These are phyloP conservation scores for Gamarada debralockiae DNA, from an alignment of 495 filamentous ascomycete genomes.

Conservation along the genomic window DNA sequence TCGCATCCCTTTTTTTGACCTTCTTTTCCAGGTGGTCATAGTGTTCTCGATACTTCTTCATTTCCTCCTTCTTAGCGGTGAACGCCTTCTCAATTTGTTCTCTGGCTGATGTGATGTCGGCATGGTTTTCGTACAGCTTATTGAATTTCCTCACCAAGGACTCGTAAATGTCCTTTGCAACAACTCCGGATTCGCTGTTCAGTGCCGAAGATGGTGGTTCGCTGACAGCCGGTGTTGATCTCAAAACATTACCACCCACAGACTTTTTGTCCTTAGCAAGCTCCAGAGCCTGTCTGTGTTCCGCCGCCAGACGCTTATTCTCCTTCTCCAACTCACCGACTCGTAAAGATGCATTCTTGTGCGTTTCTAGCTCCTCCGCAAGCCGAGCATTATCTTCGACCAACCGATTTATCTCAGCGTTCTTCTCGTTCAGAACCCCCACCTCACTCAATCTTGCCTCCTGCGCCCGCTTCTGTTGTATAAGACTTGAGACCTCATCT, in stretches of 20 bases:
- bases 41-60: slow-evolving; percentile 26
- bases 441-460: background rate
- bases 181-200: background rate
- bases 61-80: slow-evolving; percentile 1
- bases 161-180: slow-evolving; percentile 8
- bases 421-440: background rate
- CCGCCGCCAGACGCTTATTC: slow-evolving; percentile 9
- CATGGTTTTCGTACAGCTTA: slow-evolving; percentile 7
- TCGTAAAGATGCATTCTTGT: background rate
- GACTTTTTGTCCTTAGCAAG: slow-evolving; percentile 2
- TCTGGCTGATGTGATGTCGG: background rate
- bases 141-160: slow-evolving; percentile 19
- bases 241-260: background rate
- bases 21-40: slow-evolving; percentile 24
- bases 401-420: background rate
- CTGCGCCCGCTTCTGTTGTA: background rate
- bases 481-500: background rate
- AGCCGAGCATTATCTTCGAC: slow-evolving; percentile 15
- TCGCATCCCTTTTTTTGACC: slow-evolving; percentile 11
- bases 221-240: background rate
- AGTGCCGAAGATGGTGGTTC: background rate
- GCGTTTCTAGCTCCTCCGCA: slow-evolving; percentile 6
- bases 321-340: slow-evolving; percentile 14
- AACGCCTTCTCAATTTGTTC: background rate
- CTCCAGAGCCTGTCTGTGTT: background rate